Percentiles rank a stretch among this genome's conserved stretches.
These are phyloP conservation scores for Thinopyrum obtusiflorum DNA, from an alignment of 202 grass and related monocot species.

Conservation along the genomic window DNA sequence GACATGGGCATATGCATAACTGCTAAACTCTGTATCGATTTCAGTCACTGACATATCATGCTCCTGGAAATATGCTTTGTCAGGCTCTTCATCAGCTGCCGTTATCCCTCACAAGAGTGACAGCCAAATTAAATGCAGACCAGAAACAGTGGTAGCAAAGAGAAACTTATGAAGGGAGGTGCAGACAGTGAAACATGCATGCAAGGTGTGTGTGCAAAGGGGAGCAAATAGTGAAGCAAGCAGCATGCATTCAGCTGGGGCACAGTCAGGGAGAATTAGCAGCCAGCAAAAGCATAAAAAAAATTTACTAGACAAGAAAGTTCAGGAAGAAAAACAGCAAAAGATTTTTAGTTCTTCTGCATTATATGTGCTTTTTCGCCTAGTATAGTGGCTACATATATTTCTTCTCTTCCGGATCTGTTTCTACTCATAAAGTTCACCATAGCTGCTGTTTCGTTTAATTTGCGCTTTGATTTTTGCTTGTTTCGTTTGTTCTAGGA, in stretches of 20 bases:
- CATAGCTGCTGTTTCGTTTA: neutral
- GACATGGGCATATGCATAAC: constrained; percentile 23
- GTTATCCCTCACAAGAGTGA: constrained; percentile 44
- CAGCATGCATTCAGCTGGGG: constrained; percentile 3
- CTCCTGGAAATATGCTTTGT: constrained; percentile 50
- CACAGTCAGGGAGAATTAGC: constrained; percentile 24
- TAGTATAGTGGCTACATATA: constrained; percentile 1
- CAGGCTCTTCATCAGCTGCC: constrained; percentile 44
- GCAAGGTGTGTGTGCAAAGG: constrained; percentile 30
- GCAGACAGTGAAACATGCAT: constrained; percentile 26
- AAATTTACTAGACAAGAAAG: neutral
- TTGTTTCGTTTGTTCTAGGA: neutral
- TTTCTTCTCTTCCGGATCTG: neutral
- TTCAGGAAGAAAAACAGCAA: neutral
- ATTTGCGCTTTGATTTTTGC: neutral
- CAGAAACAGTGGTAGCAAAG: constrained; percentile 36
- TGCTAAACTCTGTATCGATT: constrained; percentile 23
- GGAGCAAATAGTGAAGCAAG: constrained; percentile 34
- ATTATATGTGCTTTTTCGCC: neutral
- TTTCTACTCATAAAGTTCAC: neutral
- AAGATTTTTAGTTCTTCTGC: neutral
- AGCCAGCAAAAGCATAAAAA: constrained; percentile 29
- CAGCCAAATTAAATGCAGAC: constrained; percentile 59
- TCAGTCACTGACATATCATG: constrained; percentile 42
- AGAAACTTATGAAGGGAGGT: constrained; percentile 27